phyloP scores from a whole-genome alignment of 805 yeast species.

The Saccharomyces cerevisiae region DNA sequence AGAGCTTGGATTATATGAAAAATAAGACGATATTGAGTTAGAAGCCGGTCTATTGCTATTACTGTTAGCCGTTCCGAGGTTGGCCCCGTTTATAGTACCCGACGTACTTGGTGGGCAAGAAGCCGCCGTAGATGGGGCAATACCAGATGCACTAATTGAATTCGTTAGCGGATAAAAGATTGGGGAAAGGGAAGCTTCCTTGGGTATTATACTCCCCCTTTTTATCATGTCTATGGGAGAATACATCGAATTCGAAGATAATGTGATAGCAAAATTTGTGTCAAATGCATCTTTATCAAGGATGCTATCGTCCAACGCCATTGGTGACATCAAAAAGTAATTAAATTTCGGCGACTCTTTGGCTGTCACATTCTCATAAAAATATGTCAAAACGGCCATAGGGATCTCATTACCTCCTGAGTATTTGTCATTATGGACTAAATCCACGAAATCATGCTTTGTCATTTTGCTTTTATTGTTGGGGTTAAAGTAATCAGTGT shows the following conservation, averaged over 20 bases:
- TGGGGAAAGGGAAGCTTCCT: neutral
- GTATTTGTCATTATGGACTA: conserved; percentile 31
- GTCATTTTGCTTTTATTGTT: conserved; percentile 63
- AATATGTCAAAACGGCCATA: conserved; percentile 44
- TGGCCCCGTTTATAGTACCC: neutral
- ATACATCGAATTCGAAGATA: conserved; percentile 6
- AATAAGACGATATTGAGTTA: conserved; percentile 19
- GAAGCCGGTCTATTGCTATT: conserved; percentile 14
- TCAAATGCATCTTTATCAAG: neutral
- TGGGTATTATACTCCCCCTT: neutral
- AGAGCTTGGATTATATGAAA: conserved; percentile 11
- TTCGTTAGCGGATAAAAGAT: neutral
- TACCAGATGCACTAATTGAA: neutral
- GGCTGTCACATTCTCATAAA: conserved; percentile 58
- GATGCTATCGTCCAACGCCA: neutral
- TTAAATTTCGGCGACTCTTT: conserved; percentile 40
- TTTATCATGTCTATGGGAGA: conserved; percentile 19
- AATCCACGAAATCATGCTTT: conserved; percentile 50
- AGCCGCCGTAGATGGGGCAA: neutral
- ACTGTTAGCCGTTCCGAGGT: neutral
- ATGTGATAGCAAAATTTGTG: neutral
- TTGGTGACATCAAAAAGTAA: conserved; percentile 4
- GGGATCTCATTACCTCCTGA: conserved; percentile 27
- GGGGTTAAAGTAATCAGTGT: conserved; percentile 64
- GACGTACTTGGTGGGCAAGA: neutral